Evolutionary conservation across 2,329 filamentous ascomycete genomes (phyloP), one percentile per base, ranked within the genome.

Genomic region (Diaporthe sp.): DNA sequence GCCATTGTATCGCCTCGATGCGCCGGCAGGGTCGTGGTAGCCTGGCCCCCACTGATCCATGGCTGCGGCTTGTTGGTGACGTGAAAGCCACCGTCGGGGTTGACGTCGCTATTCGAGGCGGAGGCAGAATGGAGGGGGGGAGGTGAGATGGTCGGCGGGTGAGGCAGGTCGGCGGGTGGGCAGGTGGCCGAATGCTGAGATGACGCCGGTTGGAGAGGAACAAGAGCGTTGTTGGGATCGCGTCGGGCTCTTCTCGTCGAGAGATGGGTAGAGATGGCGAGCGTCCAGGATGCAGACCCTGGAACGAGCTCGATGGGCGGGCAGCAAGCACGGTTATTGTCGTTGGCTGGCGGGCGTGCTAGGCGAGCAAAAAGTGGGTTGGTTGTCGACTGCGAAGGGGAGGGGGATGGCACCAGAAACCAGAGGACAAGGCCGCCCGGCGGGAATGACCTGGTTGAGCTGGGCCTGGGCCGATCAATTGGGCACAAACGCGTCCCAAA

Each of bases 1-100:
- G 79, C 88, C 88, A 84, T 91, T 92, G 84, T 92, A 93, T 86
- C 92, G 90, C 85, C 90, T 89, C 82, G 92, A 88, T 83, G 90
- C 89, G 82, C 88, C 89, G 81, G 89, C 85, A 83, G 92, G 87
- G 84, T 94, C 92, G 83, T 90, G 86, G 85, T 94, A 94, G 78
- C 89, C 84, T 86, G 92, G 91, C 68, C 68, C 70, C 92, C 92
- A 94, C 87, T 93, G 85, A 83, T 90, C 88, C 88, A 90, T 90
- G 81, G 82, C 81, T 82, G 81, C 79, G 77, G 78, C 70, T 75
- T 71, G 76, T 73, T 76, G 74, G 71, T 74, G 75, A 68, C 76
- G 76, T 74, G 53, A 70, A 76, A 49, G 71, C 73, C 71, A 72
- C 71, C 39, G 73, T 76, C 55, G 67, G 68, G 71, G 51, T 72